Evolutionary conservation across 176 grass and related monocot species (phyloP).

Genomic region (Eleusine indica): DNA sequence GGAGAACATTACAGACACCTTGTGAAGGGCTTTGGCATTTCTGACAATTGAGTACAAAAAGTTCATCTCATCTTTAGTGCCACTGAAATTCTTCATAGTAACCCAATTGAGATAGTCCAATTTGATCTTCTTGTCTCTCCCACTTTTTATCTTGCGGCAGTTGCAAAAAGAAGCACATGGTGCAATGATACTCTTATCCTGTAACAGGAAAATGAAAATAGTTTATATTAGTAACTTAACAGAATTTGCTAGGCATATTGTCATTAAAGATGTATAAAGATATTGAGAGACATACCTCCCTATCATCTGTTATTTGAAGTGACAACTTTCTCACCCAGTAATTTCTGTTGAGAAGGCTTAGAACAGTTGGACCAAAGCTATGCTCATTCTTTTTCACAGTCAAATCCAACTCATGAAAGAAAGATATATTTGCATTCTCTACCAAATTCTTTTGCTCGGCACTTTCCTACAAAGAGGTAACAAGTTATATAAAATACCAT

Average conservation of each 20-base stretch:
- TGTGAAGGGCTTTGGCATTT: neutral
- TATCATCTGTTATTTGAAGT: neutral
- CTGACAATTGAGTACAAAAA: neutral
- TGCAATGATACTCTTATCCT: neutral
- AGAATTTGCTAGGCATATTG: neutral
- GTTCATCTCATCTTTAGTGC: neutral
- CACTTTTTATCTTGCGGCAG: neutral
- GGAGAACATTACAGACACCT: neutral
- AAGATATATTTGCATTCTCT: neutral
- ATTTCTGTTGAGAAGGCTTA: neutral
- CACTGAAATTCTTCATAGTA: neutral
- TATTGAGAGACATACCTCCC: neutral
- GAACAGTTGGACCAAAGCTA: neutral
- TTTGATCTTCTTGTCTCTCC: neutral
- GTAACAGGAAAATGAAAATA: neutral
- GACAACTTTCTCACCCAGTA: neutral
- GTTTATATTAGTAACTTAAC: too few species aligned
- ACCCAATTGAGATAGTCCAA: neutral
- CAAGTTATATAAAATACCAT: neutral
- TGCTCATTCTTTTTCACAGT: neutral
- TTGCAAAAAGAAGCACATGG: neutral
- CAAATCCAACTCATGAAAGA: neutral
- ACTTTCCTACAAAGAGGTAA: neutral
- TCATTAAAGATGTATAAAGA: neutral
- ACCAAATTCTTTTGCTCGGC: neutral